These are phyloP conservation scores for Fusarium drepaniforme DNA, from an alignment of 2,329 filamentous ascomycete species.

Conservation along the genomic window DNA sequence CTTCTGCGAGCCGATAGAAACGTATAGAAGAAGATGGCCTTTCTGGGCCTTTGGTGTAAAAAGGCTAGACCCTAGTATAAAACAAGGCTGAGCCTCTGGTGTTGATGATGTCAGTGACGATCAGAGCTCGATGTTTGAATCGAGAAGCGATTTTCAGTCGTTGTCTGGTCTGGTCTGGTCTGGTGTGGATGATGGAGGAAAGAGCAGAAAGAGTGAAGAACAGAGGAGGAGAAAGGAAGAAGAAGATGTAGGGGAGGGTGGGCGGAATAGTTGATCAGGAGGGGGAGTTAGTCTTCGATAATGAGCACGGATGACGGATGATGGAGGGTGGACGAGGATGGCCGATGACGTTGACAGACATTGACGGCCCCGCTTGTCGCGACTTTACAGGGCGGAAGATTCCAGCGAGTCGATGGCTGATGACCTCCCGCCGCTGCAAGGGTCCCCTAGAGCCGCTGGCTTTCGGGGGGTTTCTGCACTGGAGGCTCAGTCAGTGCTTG, in stretches of 20 bases:
- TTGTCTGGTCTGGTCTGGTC: constrained; percentile 6
- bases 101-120: constrained; percentile 9
- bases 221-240: constrained; percentile 14
- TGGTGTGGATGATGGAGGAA: constrained; percentile 18
- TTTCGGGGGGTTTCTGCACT: neutral
- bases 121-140: neutral
- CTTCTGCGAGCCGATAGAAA: constrained; percentile 19
- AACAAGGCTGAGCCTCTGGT: constrained; percentile 10
- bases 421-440: constrained; percentile 35
- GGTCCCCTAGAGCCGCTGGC: constrained; percentile 7
- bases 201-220: constrained; percentile 9
- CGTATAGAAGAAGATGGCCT: constrained; percentile 13
- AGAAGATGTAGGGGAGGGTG: constrained; percentile 36
- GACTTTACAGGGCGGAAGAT: constrained; percentile 38
- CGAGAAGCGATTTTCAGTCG: constrained; percentile 13
- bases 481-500: constrained; percentile 11
- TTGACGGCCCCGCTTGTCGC: constrained; percentile 36
- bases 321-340: constrained; percentile 35
- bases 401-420: constrained; percentile 30
- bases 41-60: neutral
- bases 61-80: neutral
- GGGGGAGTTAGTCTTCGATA: constrained; percentile 25
- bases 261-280: constrained; percentile 40
- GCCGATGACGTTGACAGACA: constrained; percentile 44
- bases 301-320: constrained; percentile 35